Conservation (phyloP, 2,329 filamentous ascomycete species). For the Colletotrichum cereale region DNA sequence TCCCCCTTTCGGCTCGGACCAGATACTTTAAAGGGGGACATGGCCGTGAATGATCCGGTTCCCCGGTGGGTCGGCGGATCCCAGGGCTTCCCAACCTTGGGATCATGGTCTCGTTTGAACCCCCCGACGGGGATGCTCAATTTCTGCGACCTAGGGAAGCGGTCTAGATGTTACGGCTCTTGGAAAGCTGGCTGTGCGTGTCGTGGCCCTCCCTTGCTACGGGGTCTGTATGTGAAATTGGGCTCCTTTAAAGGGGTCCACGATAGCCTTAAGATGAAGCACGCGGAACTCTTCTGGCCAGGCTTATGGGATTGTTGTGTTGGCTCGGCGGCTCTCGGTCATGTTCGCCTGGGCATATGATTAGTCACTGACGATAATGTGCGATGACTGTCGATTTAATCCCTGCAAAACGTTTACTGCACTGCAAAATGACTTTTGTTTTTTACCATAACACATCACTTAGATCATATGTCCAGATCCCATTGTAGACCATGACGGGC, state of each 20-base stretch:
- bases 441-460: too few species aligned
- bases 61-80: neutral
- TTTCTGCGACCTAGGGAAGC: too few species aligned
- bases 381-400: too few species aligned
- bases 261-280: neutral
- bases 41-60: neutral
- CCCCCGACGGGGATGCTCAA: neutral
- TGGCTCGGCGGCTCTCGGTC: neutral
- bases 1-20: neutral
- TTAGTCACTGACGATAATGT: neutral
- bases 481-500: too few species aligned
- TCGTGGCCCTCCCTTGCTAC: neutral
- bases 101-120: neutral
- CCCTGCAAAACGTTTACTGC: neutral
- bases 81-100: neutral
- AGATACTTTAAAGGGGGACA: slow-evolving; percentile 6
- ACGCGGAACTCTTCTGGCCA: too few species aligned
- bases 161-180: neutral
- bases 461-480: neutral
- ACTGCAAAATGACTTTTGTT: neutral
- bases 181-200: neutral
- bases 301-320: neutral
- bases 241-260: neutral
- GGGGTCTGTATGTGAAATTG: neutral
- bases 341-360: neutral